Conservation (phyloP, 1,284 basidiomycete genomes). For the Volvariella surrecta region DNA sequence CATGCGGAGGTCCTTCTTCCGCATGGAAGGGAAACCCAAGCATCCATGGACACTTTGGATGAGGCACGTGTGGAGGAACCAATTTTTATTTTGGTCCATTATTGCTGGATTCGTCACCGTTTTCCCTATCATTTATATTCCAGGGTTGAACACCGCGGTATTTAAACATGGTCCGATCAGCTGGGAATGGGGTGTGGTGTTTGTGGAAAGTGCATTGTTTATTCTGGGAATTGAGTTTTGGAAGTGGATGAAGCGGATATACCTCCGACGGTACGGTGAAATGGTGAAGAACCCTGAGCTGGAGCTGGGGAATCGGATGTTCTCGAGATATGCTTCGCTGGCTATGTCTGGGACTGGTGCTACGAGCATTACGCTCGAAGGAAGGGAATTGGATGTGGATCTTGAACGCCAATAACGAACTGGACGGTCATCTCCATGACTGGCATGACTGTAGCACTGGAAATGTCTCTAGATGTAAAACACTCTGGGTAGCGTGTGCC, state of each 20-base stretch:
- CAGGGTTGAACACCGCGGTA: not conserved
- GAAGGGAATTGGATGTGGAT: not conserved
- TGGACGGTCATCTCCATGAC: too few relatives aligned
- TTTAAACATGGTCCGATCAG: not conserved
- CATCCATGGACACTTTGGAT: not conserved
- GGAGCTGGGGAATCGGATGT: not conserved
- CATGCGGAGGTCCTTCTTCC: constrained; percentile 1
- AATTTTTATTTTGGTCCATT: not conserved
- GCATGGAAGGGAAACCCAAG: constrained; percentile 1
- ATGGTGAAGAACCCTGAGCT: not conserved
- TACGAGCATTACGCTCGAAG: not conserved
- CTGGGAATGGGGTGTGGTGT: constrained; percentile 1
- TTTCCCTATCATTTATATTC: constrained; percentile 1
- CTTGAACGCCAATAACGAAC: too few relatives aligned
- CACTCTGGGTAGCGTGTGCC: too few relatives aligned
- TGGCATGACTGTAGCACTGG: too few relatives aligned
- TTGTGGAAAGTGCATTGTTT: constrained; percentile 1
- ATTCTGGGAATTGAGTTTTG: not conserved
- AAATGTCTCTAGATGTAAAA: too few relatives aligned
- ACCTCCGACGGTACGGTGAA: not conserved
- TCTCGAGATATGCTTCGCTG: not conserved
- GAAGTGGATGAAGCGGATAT: not conserved
- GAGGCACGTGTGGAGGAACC: not conserved
- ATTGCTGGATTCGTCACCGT: not conserved
- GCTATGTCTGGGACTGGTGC: not conserved